Base-by-base conservation (phyloP, 73 alveolate species). In the Paraurostyla sp. region DNA sequence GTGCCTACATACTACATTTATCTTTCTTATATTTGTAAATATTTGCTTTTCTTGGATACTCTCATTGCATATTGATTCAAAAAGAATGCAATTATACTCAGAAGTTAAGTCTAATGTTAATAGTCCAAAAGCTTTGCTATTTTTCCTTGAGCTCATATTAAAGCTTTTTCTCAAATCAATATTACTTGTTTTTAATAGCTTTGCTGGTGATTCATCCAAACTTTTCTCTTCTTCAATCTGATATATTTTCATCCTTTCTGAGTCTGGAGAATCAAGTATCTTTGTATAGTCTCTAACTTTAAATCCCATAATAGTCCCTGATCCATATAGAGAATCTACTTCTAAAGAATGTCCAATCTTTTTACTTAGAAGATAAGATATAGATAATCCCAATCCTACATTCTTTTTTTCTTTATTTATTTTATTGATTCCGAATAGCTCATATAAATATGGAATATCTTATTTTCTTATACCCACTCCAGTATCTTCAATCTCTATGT, bases 221-320 rank as follows among this genome's bases (percentile, higher is more conserved):
- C 82, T 65, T 40, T 65, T 65, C 7, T 65, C 82, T 38, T 65
- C 82, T 38, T 65, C 82, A 36, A 65, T 30, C 25, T 65, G 23
- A 36, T 56, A 65, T 58, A 38, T 65, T 15, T 54, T 35, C 4
- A 40, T 18, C 13, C 11, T 4, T 6, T 59, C 30, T 15, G 9
- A 15, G 32, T 23, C 32, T 6, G 22, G 76, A 27, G 30, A 59
- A 29, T 1, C 56, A 22, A 38, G 18, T 35, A 9, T 33, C 3
- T 38, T 0, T 18, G 60, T 7, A 9, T 65, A 38, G 41, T 38
- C 25, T 22, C 41, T 65, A 0, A 65, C 82, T 40, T 65, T 65
- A 40, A 65, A 65, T 16, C 82, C 82, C 82, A 65, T 65, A 2
- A 65, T 65, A 36, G 82, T 65, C 16, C 82, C 82, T 38, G 7